phyloP scores from a whole-genome alignment of 768 basidiomycete species.

The Suillus bovinus region DNA sequence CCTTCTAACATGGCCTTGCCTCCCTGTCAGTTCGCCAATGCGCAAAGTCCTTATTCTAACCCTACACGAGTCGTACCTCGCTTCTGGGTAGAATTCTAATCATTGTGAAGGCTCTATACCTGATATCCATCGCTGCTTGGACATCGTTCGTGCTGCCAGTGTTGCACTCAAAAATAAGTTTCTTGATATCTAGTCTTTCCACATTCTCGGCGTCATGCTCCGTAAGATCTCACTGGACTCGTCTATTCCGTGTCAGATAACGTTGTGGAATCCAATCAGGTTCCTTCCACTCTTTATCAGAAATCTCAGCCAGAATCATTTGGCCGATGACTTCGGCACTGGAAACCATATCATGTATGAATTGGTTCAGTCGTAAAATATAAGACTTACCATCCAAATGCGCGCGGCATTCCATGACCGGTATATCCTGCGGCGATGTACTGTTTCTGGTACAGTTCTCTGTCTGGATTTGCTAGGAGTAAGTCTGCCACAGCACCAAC shows the following conservation, averaged over 20 bases:
- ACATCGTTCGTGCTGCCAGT: too few relatives aligned
- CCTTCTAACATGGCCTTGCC: too few relatives aligned
- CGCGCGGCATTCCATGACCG: conserved; percentile 77
- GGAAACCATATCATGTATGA: neutral
- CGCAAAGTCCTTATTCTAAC: too few relatives aligned
- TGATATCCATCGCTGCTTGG: too few relatives aligned
- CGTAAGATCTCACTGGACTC: conserved; percentile 3
- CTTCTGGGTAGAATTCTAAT: too few relatives aligned
- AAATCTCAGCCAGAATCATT: conserved; percentile 56
- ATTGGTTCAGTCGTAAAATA: neutral
- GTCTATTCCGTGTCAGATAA: conserved; percentile 42
- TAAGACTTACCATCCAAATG: conserved; percentile 51
- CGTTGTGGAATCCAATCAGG: conserved; percentile 67
- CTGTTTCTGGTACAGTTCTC: conserved; percentile 46
- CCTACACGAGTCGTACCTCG: too few relatives aligned
- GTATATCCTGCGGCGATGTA: conserved; percentile 69
- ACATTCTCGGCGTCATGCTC: neutral
- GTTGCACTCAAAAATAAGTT: too few relatives aligned
- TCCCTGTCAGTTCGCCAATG: too few relatives aligned
- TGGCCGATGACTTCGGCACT: conserved; percentile 64
- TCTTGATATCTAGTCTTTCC: neutral
- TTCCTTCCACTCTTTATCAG: conserved; percentile 42
- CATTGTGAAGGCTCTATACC: too few relatives aligned
- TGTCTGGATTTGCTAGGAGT: neutral
- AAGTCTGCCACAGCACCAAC: conserved; percentile 7